phyloP scores from a whole-genome alignment of 225 moss, liverwort and hornwort genomes.

The Rhytidiadelphus loreus region DNA sequence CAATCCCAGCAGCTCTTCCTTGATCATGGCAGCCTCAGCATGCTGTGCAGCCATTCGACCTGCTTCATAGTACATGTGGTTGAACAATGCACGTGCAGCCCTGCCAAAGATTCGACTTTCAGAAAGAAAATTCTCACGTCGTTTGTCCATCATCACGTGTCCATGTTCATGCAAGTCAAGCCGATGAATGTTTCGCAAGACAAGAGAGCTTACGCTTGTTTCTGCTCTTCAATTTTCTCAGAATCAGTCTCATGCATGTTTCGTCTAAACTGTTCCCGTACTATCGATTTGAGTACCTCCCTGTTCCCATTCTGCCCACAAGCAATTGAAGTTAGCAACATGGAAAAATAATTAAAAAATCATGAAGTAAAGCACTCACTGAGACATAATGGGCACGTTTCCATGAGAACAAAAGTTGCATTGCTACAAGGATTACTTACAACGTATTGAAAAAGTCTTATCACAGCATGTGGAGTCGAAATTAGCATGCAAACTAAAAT shows the following conservation, averaged over 20 bases:
- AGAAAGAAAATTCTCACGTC: neutral
- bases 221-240: slow-evolving; percentile 58
- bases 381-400: neutral
- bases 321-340: neutral
- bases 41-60: slow-evolving; percentile 23
- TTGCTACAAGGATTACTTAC: neutral
- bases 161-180: neutral
- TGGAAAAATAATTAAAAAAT: neutral
- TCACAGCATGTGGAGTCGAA: neutral
- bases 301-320: slow-evolving; percentile 57
- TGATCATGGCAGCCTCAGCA: slow-evolving; percentile 12
- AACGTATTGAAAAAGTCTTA: neutral
- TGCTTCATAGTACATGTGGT: slow-evolving; percentile 43
- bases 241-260: slow-evolving; percentile 65
- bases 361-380: neutral
- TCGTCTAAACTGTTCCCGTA: slow-evolving; percentile 54
- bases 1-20: slow-evolving; percentile 15
- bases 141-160: neutral
- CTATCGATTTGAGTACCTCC: slow-evolving; percentile 37
- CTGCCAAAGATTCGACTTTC: neutral
- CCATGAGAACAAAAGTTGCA: neutral
- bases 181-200: neutral
- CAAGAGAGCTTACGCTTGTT: slow-evolving; percentile 48
- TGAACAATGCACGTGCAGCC: slow-evolving; percentile 31
- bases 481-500: neutral